Base-by-base conservation (phyloP, 2,329 filamentous ascomycete genomes). In the Cordyceps farinosa region DNA sequence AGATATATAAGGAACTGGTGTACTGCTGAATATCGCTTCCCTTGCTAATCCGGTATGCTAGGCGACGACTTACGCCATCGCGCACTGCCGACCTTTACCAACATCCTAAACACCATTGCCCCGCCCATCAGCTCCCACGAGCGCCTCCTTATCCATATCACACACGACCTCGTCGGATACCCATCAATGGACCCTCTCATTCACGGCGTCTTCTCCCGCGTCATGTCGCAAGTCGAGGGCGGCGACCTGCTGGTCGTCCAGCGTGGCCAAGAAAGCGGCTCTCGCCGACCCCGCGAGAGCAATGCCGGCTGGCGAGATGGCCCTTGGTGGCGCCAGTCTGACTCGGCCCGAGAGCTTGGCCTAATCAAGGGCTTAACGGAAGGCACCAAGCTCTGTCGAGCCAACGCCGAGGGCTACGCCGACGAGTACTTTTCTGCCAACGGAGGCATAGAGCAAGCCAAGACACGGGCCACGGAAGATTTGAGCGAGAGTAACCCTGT, bases 211-310 rank as follows among this genome's bases (percentile, higher is more conserved):
- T 99, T 99, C 79, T 90, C 90, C 62, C 89, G 92, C 60, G 93
- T 99, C 71, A 99, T 99, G 95, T 86, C 92, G n/a, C 95, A 99
- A 78, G 95, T 99, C 52, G 95, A 99, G 78, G 95, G 95, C 67
- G 95, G 95, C 62, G 95, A 98, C 71, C 83, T 99, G 22, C 84
- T 98, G 61, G 95, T 99, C 62, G 87, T 98, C 65, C 95, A 99
- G 78, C 90, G 93, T 44, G 95, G 95, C 27, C 90, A 92, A 65
- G 95, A 98, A 77, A 91, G 88, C 55, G 85, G 88, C 53, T 87
- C 87, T 52, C 85, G 88, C 50, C 83, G 84, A 48, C 86, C 87
- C 81, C 64, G 79, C 32, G 84, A 87, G 58, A 80, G 79, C 22
- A 79, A 80, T 34, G 82, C 84, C 44, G 90, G 90, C 66, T 99